phyloP scores from a whole-genome alignment of 169 alveolate genomes.

The Eimeria necatrix region DNA sequence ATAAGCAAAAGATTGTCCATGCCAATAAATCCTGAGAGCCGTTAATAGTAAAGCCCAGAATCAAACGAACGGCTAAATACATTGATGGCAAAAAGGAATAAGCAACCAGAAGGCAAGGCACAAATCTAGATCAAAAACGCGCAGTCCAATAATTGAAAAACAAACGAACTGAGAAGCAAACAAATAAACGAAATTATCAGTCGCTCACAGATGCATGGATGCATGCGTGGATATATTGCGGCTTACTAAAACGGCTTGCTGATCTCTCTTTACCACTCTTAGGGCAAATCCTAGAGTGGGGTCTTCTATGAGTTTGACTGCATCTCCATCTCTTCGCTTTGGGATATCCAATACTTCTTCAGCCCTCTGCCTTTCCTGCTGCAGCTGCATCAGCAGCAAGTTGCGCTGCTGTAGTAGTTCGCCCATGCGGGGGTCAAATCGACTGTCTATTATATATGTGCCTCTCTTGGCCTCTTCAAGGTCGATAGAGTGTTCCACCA shows the following conservation, averaged over 20 bases:
- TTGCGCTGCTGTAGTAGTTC: constrained; percentile 87
- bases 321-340: constrained; percentile 84
- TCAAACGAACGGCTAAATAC: neutral
- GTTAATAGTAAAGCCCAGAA: neutral
- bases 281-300: constrained; percentile 90
- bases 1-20: neutral
- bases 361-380: constrained; percentile 87
- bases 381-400: constrained; percentile 89
- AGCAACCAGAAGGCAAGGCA: too few species aligned
- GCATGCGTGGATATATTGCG: neutral
- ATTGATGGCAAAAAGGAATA: too few species aligned
- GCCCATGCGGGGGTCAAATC: constrained; percentile 90
- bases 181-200: too few species aligned
- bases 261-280: constrained; percentile 92
- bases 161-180: neutral
- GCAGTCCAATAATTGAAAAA: too few species aligned
- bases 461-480: constrained; percentile 93
- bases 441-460: constrained; percentile 90
- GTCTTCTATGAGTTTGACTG: constrained; percentile 89
- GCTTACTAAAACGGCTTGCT: constrained; percentile 79
- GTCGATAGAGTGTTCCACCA: constrained; percentile 96
- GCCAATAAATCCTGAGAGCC: neutral
- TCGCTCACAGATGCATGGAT: neutral
- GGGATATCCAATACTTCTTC: constrained; percentile 88
- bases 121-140: too few species aligned